phyloP scores from a whole-genome alignment of 306 rosid species.

The Sicyos baderoa region DNA sequence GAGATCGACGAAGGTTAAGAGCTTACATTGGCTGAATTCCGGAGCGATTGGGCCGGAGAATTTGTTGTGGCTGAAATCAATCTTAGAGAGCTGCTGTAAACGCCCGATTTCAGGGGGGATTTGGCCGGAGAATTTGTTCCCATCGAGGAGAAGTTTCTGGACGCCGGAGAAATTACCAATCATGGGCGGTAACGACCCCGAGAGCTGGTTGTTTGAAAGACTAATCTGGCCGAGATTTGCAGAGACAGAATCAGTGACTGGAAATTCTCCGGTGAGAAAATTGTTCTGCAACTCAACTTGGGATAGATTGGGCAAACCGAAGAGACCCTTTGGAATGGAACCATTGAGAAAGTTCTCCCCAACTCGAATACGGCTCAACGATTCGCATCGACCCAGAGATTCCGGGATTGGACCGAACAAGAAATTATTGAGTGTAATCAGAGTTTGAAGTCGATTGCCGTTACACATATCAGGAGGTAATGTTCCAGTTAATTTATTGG shows the following conservation, averaged over 20 bases:
- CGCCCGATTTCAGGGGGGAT: constrained; percentile 78
- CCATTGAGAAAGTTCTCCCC: constrained; percentile 83
- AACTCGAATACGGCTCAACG: constrained; percentile 72
- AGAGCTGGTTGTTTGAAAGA: constrained; percentile 67
- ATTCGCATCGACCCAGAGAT: constrained; percentile 57
- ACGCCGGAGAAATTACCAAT: constrained; percentile 80
- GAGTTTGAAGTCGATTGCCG: constrained; percentile 62
- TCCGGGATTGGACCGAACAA: constrained; percentile 84
- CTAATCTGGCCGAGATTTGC: constrained; percentile 68
- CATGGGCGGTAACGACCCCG: constrained; percentile 62
- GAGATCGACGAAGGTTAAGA: constrained; percentile 73
- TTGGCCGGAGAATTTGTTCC: constrained; percentile 62
- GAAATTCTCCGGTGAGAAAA: constrained; percentile 54
- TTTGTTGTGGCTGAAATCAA: constrained; percentile 72
- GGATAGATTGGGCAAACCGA: constrained; percentile 55
- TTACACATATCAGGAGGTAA: constrained; percentile 68
- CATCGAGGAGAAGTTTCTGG: constrained; percentile 87
- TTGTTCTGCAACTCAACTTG: constrained; percentile 89
- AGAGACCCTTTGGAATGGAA: constrained; percentile 73
- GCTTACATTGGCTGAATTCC: constrained; percentile 71
- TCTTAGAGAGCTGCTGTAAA: constrained; percentile 75
- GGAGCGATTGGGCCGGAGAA: constrained; percentile 59
- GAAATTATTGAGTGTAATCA: constrained; percentile 68
- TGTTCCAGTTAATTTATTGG: constrained; percentile 75
- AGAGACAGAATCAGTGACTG: constrained; percentile 39